Base-by-base conservation (phyloP, 1,284 basidiomycete genomes). In the Tremellales sp. region DNA sequence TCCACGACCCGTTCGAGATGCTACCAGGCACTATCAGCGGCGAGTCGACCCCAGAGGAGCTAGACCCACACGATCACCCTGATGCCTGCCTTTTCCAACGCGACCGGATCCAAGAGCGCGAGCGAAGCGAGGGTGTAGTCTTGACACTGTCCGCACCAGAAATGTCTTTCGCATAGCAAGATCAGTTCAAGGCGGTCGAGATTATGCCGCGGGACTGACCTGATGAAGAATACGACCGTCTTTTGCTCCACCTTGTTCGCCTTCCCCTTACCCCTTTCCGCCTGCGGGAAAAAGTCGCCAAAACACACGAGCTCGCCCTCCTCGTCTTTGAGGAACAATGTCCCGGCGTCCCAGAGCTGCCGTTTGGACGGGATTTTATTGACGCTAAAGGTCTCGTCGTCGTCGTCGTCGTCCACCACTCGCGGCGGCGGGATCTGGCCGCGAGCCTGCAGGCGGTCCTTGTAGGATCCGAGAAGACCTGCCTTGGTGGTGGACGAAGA, bases 121-220 rank as follows among this genome's bases (percentile, higher is more conserved):
- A 74, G 45, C 1, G 65, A 68, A 10, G 62, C 59, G 31, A 66
- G 53, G 7, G 61, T 68, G 47, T 68, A 74, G 35, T 72, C 67
- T 52, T 73, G 71, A 43, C 68, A 71, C 54, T 66, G 63, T 14
- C 68, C 70, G 50, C 72, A 74, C 68, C 70, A 72, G 50, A 70
- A 72, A 45, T 65, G 49, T 3, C 70, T 54, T 26, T 71, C 61
- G 51, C 69, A 72, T 8, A 9, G 10, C 14, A 18, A 25, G 13
- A 39, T 14, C 37, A 39, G n/a, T n/a, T 31, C 16, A 31, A 31
- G 16, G 10, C 16, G 10, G 16, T 10, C 29, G 10, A 31, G 10
- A 31, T 10, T 31, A 31, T 31, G 10, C 29, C 29, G 29, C 29
- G 29, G 10, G 8, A 39, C 37, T 6, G 12, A 39, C 37, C 37